These are phyloP conservation scores for Penicillium expansum DNA, from an alignment of 2,329 filamentous ascomycete genomes.

Conservation along the genomic window DNA sequence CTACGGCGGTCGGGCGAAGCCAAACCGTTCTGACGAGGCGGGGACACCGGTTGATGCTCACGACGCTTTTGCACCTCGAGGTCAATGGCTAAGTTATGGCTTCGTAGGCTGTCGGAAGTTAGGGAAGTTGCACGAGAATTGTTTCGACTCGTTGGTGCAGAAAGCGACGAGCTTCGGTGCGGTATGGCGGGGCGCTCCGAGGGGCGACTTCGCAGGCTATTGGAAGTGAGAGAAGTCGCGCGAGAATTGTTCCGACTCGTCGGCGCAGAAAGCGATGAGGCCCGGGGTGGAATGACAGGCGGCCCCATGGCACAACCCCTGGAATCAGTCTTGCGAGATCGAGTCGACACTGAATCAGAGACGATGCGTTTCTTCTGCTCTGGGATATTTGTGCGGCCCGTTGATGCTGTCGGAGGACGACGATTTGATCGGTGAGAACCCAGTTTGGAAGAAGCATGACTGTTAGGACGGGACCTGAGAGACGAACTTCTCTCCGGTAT, in stretches of 20 bases:
- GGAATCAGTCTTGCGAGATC: slow-evolving; percentile 25
- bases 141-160: slow-evolving; percentile 46
- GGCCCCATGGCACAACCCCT: slow-evolving; percentile 29
- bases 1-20: slow-evolving; percentile 14
- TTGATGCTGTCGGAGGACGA: slow-evolving; percentile 37
- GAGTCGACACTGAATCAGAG: slow-evolving; percentile 39
- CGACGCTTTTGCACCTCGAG: slow-evolving; percentile 22
- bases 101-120: slow-evolving; percentile 43
- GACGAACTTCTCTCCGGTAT: slow-evolving; percentile 49
- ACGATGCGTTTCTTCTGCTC: slow-evolving; percentile 37
- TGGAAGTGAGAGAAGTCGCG: slow-evolving; percentile 46
- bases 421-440: slow-evolving; percentile 39
- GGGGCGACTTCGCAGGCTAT: slow-evolving; percentile 36
- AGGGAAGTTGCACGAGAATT: slow-evolving; percentile 46
- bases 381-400: slow-evolving; percentile 34
- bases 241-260: slow-evolving; percentile 47
- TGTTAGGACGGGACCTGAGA: slow-evolving; percentile 39
- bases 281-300: slow-evolving; percentile 41
- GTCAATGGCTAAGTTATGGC: slow-evolving; percentile 33
- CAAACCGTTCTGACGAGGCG: slow-evolving; percentile 23
- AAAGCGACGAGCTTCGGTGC: slow-evolving; percentile 46
- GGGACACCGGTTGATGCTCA: slow-evolving; percentile 20
- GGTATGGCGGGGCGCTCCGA: slow-evolving; percentile 37
- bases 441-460: slow-evolving; percentile 37
- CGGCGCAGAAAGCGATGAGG: slow-evolving; percentile 48